A percentile compares a stretch with the other conserved stretches of the same genome.
Evolutionary conservation across 78 protist species (phyloP).

Genomic region (Capsaspora owczarzaki): DNA sequence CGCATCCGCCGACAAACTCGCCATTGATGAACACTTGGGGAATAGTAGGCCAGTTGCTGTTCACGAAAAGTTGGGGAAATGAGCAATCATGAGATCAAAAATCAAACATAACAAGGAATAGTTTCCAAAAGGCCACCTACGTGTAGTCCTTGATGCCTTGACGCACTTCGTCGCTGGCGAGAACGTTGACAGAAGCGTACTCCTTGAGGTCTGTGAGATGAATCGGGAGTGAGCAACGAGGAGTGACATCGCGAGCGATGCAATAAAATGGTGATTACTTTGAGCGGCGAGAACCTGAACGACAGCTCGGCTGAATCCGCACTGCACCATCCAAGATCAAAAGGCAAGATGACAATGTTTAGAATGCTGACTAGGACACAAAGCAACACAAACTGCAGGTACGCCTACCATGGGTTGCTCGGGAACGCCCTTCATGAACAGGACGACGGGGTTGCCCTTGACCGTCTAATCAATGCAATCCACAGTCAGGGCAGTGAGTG

Average conservation of each 20-base stretch:
- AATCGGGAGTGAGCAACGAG: background rate
- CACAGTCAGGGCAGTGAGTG: no score
- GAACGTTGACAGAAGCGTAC: conserved; percentile 30
- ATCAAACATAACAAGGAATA: background rate
- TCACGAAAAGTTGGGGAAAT: background rate
- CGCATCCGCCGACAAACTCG: conserved; percentile 90
- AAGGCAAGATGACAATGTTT: background rate
- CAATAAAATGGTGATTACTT: conserved; percentile 19
- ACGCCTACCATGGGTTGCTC: conserved; percentile 42
- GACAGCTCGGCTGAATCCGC: conserved; percentile 75
- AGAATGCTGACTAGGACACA: background rate
- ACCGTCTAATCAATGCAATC: no score
- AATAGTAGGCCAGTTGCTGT: conserved; percentile 88
- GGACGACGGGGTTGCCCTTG: conserved; percentile 36
- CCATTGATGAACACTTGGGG: conserved; percentile 88
- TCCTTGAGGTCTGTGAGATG: background rate
- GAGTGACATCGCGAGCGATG: background rate
- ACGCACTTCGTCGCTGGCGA: conserved; percentile 51
- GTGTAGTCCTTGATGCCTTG: conserved; percentile 60
- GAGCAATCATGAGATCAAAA: background rate
- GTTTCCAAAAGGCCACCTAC: conserved; percentile 9
- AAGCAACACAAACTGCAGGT: background rate
- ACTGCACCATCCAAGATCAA: conserved; percentile 4
- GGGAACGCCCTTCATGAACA: conserved; percentile 90
- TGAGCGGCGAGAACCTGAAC: conserved; percentile 53